Percentiles rank a stretch among this genome's conserved stretches.
Evolutionary conservation across 176 grass and related monocot genomes (phyloP).

Genomic region (Paspalum vaginatum): DNA sequence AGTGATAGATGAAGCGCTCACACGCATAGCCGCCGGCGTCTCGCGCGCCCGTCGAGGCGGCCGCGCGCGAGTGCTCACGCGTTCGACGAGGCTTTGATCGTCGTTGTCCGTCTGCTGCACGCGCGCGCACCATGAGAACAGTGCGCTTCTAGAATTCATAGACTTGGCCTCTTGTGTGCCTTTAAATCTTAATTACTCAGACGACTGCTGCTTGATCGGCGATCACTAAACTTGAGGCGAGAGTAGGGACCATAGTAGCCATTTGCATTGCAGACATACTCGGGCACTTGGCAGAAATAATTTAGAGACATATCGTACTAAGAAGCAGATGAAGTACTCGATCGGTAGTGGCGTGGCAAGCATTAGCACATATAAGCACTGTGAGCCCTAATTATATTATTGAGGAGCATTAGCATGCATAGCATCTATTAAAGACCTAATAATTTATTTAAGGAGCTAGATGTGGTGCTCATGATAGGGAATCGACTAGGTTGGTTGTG

Average conservation of each 20-base stretch:
- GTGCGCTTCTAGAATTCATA: constrained; percentile 54
- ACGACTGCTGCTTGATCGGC: constrained; percentile 22
- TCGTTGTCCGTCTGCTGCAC: constrained; percentile 54
- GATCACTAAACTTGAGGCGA: constrained; percentile 36
- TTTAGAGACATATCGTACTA: constrained; percentile 20
- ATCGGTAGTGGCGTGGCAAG: constrained; percentile 52
- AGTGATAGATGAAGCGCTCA: not conserved
- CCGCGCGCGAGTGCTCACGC: constrained; percentile 42
- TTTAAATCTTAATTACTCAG: constrained; percentile 13
- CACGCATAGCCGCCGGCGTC: constrained; percentile 17
- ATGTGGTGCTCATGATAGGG: constrained; percentile 33
- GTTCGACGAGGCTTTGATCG: constrained; percentile 48
- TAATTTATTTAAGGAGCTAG: constrained; percentile 12
- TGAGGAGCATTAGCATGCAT: constrained; percentile 37
- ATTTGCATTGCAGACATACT: constrained; percentile 17
- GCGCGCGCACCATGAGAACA: constrained; percentile 52
- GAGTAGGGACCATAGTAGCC: constrained; percentile 37
- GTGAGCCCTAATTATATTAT: not conserved
- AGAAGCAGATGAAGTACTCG: constrained; percentile 36
- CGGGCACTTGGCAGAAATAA: constrained; percentile 10
- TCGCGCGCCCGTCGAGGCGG: constrained; percentile 28
- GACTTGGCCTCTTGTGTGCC: constrained; percentile 15
- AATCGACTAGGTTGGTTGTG: constrained; percentile 48
- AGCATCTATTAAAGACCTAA: constrained; percentile 38
- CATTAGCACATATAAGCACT: constrained; percentile 25